Evolutionary conservation across 116 monocot genomes (phyloP), one percentile per base, ranked within the genome.

Genomic region (Cymodocea nodosa): DNA sequence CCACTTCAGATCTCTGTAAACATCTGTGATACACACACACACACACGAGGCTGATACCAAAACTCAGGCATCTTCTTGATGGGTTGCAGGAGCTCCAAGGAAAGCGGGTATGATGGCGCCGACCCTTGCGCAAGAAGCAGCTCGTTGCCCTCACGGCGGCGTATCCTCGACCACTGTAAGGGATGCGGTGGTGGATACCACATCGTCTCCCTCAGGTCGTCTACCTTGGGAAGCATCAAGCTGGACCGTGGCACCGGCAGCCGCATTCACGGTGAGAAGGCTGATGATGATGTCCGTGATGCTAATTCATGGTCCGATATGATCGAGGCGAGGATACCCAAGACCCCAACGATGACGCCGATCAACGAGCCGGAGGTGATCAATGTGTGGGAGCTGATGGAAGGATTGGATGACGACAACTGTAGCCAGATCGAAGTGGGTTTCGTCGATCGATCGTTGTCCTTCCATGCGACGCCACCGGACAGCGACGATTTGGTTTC

Each of bases 21-120:
- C n/a, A n/a, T n/a, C n/a, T n/a, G n/a, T n/a, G n/a, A n/a, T n/a
- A n/a, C n/a, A n/a, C n/a, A n/a, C n/a, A n/a, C n/a, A n/a, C n/a
- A n/a, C n/a, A n/a, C n/a, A n/a, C n/a, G n/a, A n/a, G n/a, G n/a
- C n/a, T n/a, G n/a, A n/a, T n/a, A n/a, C n/a, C n/a, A n/a, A n/a
- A n/a, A n/a, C n/a, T n/a, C n/a, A n/a, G n/a, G n/a, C n/a, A n/a
- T n/a, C n/a, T n/a, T n/a, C n/a, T 24, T 37, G 13, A 89, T 89
- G 89, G 89, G 89, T 49, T 89, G 89, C 70, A 68, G 77, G 59
- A 78, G 72, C 56, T 89, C 89, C 4, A 89, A 82, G 68, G 79
- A 77, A 58, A 58, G 17, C 0, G 62, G 58, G 54, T 76, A 52
- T 19, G 75, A 74, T 30, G 57, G 72, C 71, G 55, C 55, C 49